Evolutionary conservation across 208 protist genomes (phyloP), one percentile per base, ranked within the genome.

Genomic region (Wallacemonas sp.): DNA sequence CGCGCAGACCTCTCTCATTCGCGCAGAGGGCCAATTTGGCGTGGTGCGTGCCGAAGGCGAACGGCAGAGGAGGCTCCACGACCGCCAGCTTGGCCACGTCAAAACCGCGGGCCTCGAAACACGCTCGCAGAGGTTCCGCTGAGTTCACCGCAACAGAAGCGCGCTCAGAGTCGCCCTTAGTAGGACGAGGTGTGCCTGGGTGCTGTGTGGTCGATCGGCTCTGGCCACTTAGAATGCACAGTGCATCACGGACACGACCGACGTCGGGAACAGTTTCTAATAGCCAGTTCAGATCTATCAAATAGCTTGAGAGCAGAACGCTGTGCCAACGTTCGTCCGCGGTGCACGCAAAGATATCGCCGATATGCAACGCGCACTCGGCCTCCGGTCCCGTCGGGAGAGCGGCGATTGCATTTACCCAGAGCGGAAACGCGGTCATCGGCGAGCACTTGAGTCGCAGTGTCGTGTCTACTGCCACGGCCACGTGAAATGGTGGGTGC

Each of bases 41-140:
- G 73, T 95, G 89, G 65, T 95, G 82, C n/a, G 86, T 91, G 34
- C 89, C 89, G 64, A 74, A 95, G 21, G 86, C 53, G 27, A 88
- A 41, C 17, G 86, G 89, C 24, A 95, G 66, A 13, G 68, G 75
- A 3, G 89, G 82, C 46, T 89, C 71, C 42, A 92, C 46, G 21
- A 87, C 77, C 17, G 37, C 75, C 9, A 94, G 38, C 39, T 67
- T 72, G 9, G 76, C 66, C 0, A 1, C 21, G 48, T 62, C 32
- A 1, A 82, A 26, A 4, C 45, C 22, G 22, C 17, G 29, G 2
- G 29, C 30, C 21, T 3, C 45, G 15, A 75, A 36, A 1, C 58
- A 63, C 2, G 30, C 22, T 10, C 73, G 2, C 33, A 78, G 59
- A 12, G 67, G 66, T 19, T 76, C 76, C n/a, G 39, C 57, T 15